Percentiles rank a stretch among this genome's conserved stretches.
These are phyloP conservation scores for Serpula lacrymans DNA, from an alignment of 768 basidiomycete species.

Conservation along the genomic window DNA sequence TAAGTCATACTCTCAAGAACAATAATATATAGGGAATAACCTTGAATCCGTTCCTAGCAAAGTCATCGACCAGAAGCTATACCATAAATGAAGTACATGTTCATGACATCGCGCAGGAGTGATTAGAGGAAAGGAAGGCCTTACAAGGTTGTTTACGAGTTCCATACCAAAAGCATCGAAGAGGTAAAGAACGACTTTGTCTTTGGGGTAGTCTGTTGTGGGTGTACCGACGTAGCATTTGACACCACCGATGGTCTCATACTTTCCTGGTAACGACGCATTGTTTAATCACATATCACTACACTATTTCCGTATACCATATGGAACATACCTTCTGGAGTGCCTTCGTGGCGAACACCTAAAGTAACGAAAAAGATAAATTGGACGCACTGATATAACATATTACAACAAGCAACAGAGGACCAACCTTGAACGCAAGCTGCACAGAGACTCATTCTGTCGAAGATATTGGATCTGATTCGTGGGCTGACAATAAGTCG, in stretches of 20 bases:
- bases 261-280: constrained; percentile 35
- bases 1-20: neutral
- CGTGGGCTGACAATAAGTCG: too few relatives aligned
- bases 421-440: neutral
- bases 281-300: neutral
- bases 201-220: constrained; percentile 44
- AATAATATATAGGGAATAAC: constrained; percentile 1
- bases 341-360: constrained; percentile 54
- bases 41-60: constrained; percentile 39
- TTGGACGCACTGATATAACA: neutral
- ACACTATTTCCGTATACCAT: neutral
- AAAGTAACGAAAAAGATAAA: neutral
- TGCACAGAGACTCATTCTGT: neutral
- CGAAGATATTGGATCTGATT: too few relatives aligned
- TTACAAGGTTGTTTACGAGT: constrained; percentile 43
- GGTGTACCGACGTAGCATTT: constrained; percentile 54
- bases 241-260: constrained; percentile 45
- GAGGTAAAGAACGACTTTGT: constrained; percentile 55
- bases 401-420: neutral
- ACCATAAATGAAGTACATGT: neutral
- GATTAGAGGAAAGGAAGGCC: constrained; percentile 4
- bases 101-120: neutral
- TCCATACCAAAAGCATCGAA: constrained; percentile 51
- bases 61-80: constrained; percentile 32
- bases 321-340: constrained; percentile 35